Evolutionary conservation across 2,329 filamentous ascomycete species (phyloP).

Genomic region (Alternaria brassicicola): DNA sequence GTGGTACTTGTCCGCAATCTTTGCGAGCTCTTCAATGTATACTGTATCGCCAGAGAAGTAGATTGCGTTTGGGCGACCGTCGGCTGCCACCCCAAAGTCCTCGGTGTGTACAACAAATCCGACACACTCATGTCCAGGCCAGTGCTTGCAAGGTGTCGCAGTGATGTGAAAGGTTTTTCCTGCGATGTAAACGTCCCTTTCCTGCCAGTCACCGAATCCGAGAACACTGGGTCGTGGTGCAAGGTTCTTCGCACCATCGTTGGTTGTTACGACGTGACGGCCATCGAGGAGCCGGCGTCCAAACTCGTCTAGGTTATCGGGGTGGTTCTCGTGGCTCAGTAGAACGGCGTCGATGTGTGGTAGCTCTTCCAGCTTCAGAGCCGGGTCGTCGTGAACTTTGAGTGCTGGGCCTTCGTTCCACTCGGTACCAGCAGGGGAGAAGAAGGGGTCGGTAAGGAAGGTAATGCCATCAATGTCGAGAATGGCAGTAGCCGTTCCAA

Average conservation of each 20-base stretch:
- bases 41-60: conserved; percentile 60
- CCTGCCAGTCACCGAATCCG: conserved; percentile 38
- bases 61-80: conserved; percentile 54
- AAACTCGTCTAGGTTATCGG: conserved; percentile 57
- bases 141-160: conserved; percentile 53
- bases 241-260: conserved; percentile 54
- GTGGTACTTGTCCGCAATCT: conserved; percentile 7
- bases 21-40: conserved; percentile 49
- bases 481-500: conserved; percentile 59
- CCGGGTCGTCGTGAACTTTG: conserved; percentile 29
- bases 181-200: neutral
- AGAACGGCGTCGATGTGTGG: conserved; percentile 58
- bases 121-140: conserved; percentile 54
- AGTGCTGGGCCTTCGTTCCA: neutral
- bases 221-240: conserved; percentile 52
- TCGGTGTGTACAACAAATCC: conserved; percentile 53
- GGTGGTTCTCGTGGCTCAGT: conserved; percentile 59
- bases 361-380: conserved; percentile 48
- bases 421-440: conserved; percentile 21
- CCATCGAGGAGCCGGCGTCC: conserved; percentile 56
- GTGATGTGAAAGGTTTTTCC: conserved; percentile 50
- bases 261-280: conserved; percentile 55
- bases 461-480: conserved; percentile 41
- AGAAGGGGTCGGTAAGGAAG: conserved; percentile 37
- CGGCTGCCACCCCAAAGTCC: conserved; percentile 45